Percentiles rank a stretch among this genome's conserved stretches.
Evolutionary conservation across 768 basidiomycete species (phyloP).

Genomic region (Boletus reticuloceps): DNA sequence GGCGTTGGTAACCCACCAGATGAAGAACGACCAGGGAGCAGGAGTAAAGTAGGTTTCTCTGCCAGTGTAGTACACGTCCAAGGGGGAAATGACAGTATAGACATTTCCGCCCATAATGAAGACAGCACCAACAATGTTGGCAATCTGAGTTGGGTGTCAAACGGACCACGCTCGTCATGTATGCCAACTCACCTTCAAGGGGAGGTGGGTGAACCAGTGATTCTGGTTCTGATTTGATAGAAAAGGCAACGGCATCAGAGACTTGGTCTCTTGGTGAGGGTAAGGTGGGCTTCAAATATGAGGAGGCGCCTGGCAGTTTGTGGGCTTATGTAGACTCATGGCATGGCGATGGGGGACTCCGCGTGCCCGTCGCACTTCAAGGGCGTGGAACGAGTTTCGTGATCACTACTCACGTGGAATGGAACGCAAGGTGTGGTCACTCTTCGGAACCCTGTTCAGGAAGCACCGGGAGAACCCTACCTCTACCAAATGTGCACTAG

Average conservation of each 20-base stretch:
- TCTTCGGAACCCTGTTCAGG: not conserved
- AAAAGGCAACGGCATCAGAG: conserved; percentile 26
- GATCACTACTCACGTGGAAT: conserved; percentile 19
- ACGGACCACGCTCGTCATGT: not conserved
- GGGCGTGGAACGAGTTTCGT: conserved; percentile 13
- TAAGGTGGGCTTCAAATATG: conserved; percentile 10
- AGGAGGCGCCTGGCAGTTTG: conserved; percentile 9
- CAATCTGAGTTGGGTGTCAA: conserved; percentile 35
- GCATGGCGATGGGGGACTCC: conserved; percentile 8
- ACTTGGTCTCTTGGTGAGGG: conserved; percentile 4
- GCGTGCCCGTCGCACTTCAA: conserved; percentile 28
- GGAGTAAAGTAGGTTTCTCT: conserved; percentile 71
- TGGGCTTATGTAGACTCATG: conserved; percentile 26
- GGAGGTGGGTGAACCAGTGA: conserved; percentile 46
- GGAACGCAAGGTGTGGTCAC: conserved; percentile 3
- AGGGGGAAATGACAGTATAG: conserved; percentile 56
- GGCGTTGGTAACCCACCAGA: conserved; percentile 43
- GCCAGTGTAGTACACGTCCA: conserved; percentile 43
- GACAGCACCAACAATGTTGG: conserved; percentile 56
- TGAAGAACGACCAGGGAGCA: conserved; percentile 57
- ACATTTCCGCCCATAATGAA: conserved; percentile 60
- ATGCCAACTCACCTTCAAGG: conserved; percentile 47
- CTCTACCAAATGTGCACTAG: too few species aligned
- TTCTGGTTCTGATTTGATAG: conserved; percentile 23
- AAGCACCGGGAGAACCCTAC: conserved; percentile 3